phyloP scores from a whole-genome alignment of 2,329 filamentous ascomycete species.

The Fusarium duplospermum region DNA sequence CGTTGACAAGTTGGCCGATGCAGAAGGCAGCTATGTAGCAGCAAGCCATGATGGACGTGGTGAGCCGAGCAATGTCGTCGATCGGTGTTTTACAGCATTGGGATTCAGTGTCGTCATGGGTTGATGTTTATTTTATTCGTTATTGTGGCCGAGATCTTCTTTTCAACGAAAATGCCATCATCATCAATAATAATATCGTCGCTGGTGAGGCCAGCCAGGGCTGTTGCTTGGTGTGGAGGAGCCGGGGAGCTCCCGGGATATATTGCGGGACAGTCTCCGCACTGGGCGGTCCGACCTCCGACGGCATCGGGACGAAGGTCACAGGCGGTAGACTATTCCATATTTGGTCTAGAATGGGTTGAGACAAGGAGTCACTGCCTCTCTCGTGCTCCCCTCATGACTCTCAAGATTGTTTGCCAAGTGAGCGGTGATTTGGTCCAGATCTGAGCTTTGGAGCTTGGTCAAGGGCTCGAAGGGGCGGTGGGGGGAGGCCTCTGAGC shows the following conservation, averaged over 20 bases:
- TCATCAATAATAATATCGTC: not conserved
- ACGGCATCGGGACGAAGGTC: not conserved
- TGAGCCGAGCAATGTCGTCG: not conserved
- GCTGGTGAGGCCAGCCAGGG: not conserved
- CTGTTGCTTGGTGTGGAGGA: not conserved
- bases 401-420: not conserved
- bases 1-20: conserved; percentile 16
- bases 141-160: not conserved
- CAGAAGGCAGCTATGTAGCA: conserved; percentile 22
- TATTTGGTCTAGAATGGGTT: not conserved
- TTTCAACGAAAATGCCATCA: not conserved
- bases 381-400: not conserved
- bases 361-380: not conserved
- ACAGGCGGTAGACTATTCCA: not conserved
- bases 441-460: not conserved
- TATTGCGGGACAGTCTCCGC: not conserved
- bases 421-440: too few species aligned
- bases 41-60: conserved; percentile 4
- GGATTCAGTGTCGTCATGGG: not conserved
- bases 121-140: not conserved
- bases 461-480: too few species aligned
- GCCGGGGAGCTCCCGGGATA: not conserved
- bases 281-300: not conserved
- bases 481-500: too few species aligned
- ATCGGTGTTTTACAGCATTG: not conserved